phyloP scores from a whole-genome alignment of 331 rosid genomes.

The Quercus lobata region DNA sequence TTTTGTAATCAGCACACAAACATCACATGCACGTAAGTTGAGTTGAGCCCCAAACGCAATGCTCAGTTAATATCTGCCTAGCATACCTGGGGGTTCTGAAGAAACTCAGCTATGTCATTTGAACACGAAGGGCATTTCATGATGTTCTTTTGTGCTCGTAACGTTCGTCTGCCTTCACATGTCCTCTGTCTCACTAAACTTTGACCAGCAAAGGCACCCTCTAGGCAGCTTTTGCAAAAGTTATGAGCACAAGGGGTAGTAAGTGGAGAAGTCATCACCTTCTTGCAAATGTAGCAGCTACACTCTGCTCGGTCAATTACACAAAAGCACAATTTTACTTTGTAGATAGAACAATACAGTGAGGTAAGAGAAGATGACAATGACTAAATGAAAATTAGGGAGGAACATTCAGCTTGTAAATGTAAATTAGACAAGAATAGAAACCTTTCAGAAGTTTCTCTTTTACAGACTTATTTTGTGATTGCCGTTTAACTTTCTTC shows the following conservation, averaged over 20 bases:
- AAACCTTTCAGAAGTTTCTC: constrained; percentile 52
- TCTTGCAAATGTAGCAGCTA: constrained; percentile 48
- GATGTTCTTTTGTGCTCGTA: constrained; percentile 55
- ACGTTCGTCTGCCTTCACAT: constrained; percentile 44
- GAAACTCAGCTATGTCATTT: constrained; percentile 62
- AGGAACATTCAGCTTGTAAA: background rate
- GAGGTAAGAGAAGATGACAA: background rate
- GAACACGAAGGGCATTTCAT: constrained; percentile 83
- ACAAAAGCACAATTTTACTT: background rate
- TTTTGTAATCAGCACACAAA: background rate
- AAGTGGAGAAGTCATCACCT: constrained; percentile 43
- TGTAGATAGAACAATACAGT: background rate
- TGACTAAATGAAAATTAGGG: background rate
- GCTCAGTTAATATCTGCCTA: background rate
- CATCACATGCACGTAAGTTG: background rate
- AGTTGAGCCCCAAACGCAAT: background rate
- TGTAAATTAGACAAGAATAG: background rate
- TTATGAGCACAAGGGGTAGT: constrained; percentile 78
- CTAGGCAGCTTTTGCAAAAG: constrained; percentile 65
- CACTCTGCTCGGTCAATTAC: constrained; percentile 40
- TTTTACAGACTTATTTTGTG: constrained; percentile 16
- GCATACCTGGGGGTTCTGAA: constrained; percentile 65
- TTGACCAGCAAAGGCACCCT: constrained; percentile 51
- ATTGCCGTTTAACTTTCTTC: constrained; percentile 8
- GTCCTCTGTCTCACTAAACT: constrained; percentile 45